Evolutionary conservation across 2,329 filamentous ascomycete genomes (phyloP), one percentile per base, ranked within the genome.

Genomic region (Aspergillus japonicus): DNA sequence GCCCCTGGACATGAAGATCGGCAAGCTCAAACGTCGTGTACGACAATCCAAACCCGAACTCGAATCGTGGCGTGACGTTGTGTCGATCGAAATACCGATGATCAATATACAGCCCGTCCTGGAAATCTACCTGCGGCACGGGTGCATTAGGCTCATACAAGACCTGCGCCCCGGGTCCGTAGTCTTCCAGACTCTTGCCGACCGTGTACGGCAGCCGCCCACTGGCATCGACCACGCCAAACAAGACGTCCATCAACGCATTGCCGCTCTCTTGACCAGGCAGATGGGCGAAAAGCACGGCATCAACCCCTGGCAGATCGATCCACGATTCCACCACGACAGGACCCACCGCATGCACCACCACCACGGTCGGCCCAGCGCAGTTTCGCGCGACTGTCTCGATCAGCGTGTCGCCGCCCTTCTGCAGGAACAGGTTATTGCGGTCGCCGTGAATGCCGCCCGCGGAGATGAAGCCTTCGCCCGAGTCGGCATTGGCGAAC

Each of bases 131-230:
- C 70, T 96, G 91, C 0, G 92, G 91, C 1, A 88, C 80, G 3
- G 90, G 78, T 16, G 82, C 85, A 65, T 91, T 89, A 0, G 89
- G 85, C 52, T 86, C 78, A 69, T 89, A 91, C 64, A 92, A 79
- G 44, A 95, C 81, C 68, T 88, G 83, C 19, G 83, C 89, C 16
- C 84, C 86, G 0, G 86, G 83, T 0, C 93, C 93, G 66, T 95
- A 95, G 72, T 96, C 91, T 16, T 85, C 81, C 2, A 90, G 80
- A 0, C 81, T 81, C 71, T 88, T 90, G 7, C 90, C 92, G 54
- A 96, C 89, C 0, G 92, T 96, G 75, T 96, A 97, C 0, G 93
- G 93, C 1, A 97, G 79, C 58, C 89, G 88, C n/a, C 93, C 92
- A 54, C 86, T 91, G 0, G 88, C 88, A 67, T 92, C 94, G 16